Conservation (phyloP, 306 rosid species). For the Vicia sativa region DNA sequence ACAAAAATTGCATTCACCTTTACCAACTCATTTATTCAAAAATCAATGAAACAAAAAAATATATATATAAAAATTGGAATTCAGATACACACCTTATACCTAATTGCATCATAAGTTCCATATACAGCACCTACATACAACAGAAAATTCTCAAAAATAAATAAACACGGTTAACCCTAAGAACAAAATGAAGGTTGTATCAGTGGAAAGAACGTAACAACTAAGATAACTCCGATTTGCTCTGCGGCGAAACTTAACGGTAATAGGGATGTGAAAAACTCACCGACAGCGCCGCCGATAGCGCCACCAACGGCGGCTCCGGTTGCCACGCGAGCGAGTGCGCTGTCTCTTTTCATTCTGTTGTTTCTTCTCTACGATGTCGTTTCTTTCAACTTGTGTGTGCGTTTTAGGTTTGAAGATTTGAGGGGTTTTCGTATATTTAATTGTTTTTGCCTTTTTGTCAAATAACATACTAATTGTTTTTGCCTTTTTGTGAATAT, state of each 20-base stretch:
- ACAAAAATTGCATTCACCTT: constrained; percentile 6
- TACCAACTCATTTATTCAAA: constrained; percentile 33
- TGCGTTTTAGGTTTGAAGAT: neutral
- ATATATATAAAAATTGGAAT: neutral
- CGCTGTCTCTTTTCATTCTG: constrained; percentile 49
- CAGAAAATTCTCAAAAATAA: neutral
- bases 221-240: constrained; percentile 1
- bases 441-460: too few species aligned
- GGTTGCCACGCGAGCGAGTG: constrained; percentile 50
- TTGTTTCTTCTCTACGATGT: neutral
- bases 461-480: neutral
- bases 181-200: constrained; percentile 15
- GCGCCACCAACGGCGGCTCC: constrained; percentile 64
- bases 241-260: neutral
- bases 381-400: neutral
- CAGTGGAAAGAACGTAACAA: constrained; percentile 3
- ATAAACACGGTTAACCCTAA: constrained; percentile 22
- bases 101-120: constrained; percentile 57
- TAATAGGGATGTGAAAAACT: constrained; percentile 8
- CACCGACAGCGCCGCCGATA: constrained; percentile 61
- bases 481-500: too few species aligned
- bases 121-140: constrained; percentile 50
- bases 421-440: neutral
- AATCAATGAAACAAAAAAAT: neutral
- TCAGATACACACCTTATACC: constrained; percentile 45